Evolutionary conservation across 1,139 yeast genomes (phyloP), one percentile per base, ranked within the genome.

Genomic region (Sugiyamaella novakii): DNA sequence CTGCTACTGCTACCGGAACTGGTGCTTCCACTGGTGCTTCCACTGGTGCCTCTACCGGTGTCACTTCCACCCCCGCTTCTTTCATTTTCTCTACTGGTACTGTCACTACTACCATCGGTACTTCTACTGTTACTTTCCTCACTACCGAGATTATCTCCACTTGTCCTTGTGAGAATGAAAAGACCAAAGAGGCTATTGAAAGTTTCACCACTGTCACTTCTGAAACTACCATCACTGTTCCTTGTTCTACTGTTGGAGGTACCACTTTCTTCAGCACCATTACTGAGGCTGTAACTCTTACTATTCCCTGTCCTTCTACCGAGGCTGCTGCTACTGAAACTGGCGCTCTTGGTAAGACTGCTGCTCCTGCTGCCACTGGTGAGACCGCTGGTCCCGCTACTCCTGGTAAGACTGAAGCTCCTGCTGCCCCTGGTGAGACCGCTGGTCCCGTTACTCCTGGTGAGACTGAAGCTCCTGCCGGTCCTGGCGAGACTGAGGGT

Each of bases 141-240:
- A 40, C 41, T n/a, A 46, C 49, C 17, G 45, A 39, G 40, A 39
- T 46, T 35, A 36, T 46, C 30, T 30, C 49, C 15, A 46, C 49
- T 29, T 46, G 49, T 27, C 49, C 49, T 27, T 46, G 49, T 17
- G 49, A 46, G 39, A 27, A 46, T 28, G 41, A 46, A 25, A 25
- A 39, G 35, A 31, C 49, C 6, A 39, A n/a, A n/a, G n/a, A 45
- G n/a, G n/a, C 31, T 12, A 35, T 18, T 12, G 43, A 28, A 19
- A 31, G 28, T 27, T 44, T 36, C 37, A 45, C 49, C n/a, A 45
- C 44, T 12, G 12, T 24, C 18, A 22, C 35, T 12, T 25, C 27
- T 14, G 46, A 33, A n/a, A 30, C 11, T 25, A 45, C 46, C 18
- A 28, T 39, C 17, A 45, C 49, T 3, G 38, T 38, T 4, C 47